A percentile compares a stretch with the other conserved stretches of the same genome.
Conservation (phyloP, 345 rosid species). For the Orychophragmus violaceus region DNA sequence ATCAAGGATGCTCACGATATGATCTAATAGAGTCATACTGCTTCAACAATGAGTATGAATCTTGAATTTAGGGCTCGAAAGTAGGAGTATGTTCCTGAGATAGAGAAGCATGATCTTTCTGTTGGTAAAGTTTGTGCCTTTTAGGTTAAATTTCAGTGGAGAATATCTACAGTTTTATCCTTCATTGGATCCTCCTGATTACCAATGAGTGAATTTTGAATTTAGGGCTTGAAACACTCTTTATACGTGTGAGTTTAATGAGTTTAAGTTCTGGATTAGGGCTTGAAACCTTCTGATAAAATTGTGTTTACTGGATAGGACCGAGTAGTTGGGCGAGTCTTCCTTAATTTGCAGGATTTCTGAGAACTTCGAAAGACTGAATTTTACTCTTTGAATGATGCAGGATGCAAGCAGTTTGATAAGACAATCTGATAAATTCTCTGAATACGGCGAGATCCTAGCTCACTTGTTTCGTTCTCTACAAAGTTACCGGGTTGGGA, state of each 20-base stretch:
- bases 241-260: constrained; percentile 1
- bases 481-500: constrained; percentile 60
- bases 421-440: constrained; percentile 67
- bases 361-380: neutral
- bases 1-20: neutral
- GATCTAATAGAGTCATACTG: neutral
- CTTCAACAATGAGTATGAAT: neutral
- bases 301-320: neutral
- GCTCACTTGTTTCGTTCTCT: constrained; percentile 68
- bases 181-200: neutral
- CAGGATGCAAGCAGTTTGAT: constrained; percentile 75
- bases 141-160: constrained; percentile 3
- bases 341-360: neutral
- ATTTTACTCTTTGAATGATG: neutral
- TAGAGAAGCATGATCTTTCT: neutral
- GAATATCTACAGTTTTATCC: neutral
- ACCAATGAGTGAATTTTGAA: neutral
- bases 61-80: neutral
- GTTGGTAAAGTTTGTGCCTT: constrained; percentile 2
- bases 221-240: neutral
- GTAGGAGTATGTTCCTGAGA: neutral
- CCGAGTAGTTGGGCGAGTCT: neutral
- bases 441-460: constrained; percentile 61
- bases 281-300: neutral
- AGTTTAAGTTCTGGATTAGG: neutral